phyloP scores from a whole-genome alignment of 331 rosid genomes.

The Malus hybrid region DNA sequence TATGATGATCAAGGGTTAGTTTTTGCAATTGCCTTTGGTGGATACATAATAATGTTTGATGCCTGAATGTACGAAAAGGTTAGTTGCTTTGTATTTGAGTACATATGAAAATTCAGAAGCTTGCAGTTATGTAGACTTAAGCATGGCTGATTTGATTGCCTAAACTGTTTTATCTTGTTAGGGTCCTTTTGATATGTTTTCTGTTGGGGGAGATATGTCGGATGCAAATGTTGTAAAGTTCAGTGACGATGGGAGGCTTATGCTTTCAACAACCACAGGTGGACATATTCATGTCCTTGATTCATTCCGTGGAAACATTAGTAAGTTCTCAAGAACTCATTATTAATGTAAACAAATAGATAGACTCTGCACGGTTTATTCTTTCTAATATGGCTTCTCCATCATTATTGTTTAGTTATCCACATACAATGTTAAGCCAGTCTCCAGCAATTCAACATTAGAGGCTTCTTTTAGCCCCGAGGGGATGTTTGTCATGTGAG shows the following conservation, averaged over 20 bases:
- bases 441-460: slow-evolving; percentile 66
- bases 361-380: slow-evolving; percentile 6
- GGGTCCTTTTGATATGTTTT: slow-evolving; percentile 93
- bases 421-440: slow-evolving; percentile 69
- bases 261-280: slow-evolving; percentile 75
- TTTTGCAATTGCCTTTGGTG: slow-evolving; percentile 91
- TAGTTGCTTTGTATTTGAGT: slow-evolving; percentile 9
- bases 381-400: background rate
- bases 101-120: background rate
- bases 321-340: slow-evolving; percentile 33
- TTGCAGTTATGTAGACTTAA: background rate
- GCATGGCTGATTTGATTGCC: slow-evolving; percentile 17
- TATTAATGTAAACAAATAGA: background rate
- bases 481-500: slow-evolving; percentile 91
- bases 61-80: slow-evolving; percentile 89
- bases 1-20: slow-evolving; percentile 94
- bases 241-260: slow-evolving; percentile 87
- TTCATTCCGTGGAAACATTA: slow-evolving; percentile 82
- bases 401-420: slow-evolving; percentile 44
- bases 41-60: slow-evolving; percentile 81
- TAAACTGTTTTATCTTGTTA: slow-evolving; percentile 17
- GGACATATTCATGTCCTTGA: slow-evolving; percentile 93
- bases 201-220: slow-evolving; percentile 81
- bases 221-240: slow-evolving; percentile 94
- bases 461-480: slow-evolving; percentile 98